These are phyloP conservation scores for Boletus semigastroideus DNA, from an alignment of 1,284 basidiomycete genomes.

Conservation along the genomic window DNA sequence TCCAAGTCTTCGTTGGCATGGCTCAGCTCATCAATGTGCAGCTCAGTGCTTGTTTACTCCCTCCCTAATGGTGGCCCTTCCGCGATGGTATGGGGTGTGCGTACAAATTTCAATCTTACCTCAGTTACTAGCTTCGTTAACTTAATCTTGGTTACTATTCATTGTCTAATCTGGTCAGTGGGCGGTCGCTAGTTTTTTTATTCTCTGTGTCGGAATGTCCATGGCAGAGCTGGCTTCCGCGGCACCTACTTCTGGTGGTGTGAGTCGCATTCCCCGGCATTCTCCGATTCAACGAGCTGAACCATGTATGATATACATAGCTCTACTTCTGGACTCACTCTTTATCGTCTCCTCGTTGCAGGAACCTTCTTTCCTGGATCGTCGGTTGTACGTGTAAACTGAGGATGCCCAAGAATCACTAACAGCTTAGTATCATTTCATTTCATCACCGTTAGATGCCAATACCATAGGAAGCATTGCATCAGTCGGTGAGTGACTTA, in stretches of 20 bases:
- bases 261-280: constrained; percentile 34
- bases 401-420: not conserved
- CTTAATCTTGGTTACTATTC: not conserved
- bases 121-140: not conserved
- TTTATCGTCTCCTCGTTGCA: constrained; percentile 61
- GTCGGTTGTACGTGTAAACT: constrained; percentile 62
- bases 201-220: constrained; percentile 42
- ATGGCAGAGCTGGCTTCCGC: constrained; percentile 44
- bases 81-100: constrained; percentile 81
- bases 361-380: constrained; percentile 72
- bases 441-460: constrained; percentile 45
- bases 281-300: not conserved
- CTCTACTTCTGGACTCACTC: constrained; percentile 81
- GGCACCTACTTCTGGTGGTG: constrained; percentile 66
- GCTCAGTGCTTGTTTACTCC: constrained; percentile 70
- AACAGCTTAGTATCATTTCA: not conserved
- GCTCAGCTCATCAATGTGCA: constrained; percentile 27
- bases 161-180: constrained; percentile 16
- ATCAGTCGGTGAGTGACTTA: constrained; percentile 38
- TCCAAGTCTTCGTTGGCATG: constrained; percentile 24
- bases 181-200: constrained; percentile 34
- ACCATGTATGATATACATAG: constrained; percentile 31
- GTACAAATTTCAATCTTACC: constrained; percentile 26
- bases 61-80: constrained; percentile 76
- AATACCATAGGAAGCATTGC: constrained; percentile 75